A percentile compares a stretch with the other conserved stretches of the same genome.
Evolutionary conservation across 2,329 filamentous ascomycete species (phyloP).

Genomic region (Emydomyces testavorans): DNA sequence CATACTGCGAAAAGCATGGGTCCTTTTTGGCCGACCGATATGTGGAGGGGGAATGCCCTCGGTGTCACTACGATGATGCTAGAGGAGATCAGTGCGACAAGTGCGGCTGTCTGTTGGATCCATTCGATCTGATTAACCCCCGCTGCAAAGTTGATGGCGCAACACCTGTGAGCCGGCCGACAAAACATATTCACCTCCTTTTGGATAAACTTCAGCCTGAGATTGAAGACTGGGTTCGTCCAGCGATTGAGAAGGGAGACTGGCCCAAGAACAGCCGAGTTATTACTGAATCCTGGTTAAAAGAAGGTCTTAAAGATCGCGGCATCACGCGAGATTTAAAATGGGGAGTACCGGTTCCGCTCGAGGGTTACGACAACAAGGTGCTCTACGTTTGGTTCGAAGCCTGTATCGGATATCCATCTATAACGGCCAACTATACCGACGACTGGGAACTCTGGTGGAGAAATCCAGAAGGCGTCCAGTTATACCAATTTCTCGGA

Average conservation of each 20-base stretch:
- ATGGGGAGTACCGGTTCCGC: slow-evolving; percentile 55
- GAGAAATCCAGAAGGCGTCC: slow-evolving; percentile 68
- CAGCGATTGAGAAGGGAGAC: slow-evolving; percentile 57
- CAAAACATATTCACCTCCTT: slow-evolving; percentile 82
- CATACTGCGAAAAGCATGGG: slow-evolving; percentile 70
- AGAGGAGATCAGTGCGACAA: slow-evolving; percentile 64
- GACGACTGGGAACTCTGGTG: slow-evolving; percentile 80
- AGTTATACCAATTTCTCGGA: slow-evolving; percentile 80
- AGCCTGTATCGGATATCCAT: slow-evolving; percentile 74
- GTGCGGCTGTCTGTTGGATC: slow-evolving; percentile 61
- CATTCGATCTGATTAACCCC: slow-evolving; percentile 67
- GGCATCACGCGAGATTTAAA: slow-evolving; percentile 77
- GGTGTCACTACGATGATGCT: slow-evolving; percentile 53
- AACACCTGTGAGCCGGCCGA: slow-evolving; percentile 65
- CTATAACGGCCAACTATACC: slow-evolving; percentile 74
- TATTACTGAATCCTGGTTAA: slow-evolving; percentile 39
- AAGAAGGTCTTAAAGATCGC: slow-evolving; percentile 65
- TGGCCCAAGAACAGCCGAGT: slow-evolving; percentile 37
- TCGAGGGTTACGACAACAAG: slow-evolving; percentile 51
- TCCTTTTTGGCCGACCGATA: slow-evolving; percentile 38
- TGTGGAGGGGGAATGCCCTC: slow-evolving; percentile 39
- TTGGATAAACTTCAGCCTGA: slow-evolving; percentile 71
- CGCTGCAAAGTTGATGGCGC: slow-evolving; percentile 84
- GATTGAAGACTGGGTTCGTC: slow-evolving; percentile 65
- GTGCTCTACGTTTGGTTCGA: slow-evolving; percentile 82